Evolutionary conservation across 179 eudicot species (phyloP).

Genomic region (Monotropa hypopitys): DNA sequence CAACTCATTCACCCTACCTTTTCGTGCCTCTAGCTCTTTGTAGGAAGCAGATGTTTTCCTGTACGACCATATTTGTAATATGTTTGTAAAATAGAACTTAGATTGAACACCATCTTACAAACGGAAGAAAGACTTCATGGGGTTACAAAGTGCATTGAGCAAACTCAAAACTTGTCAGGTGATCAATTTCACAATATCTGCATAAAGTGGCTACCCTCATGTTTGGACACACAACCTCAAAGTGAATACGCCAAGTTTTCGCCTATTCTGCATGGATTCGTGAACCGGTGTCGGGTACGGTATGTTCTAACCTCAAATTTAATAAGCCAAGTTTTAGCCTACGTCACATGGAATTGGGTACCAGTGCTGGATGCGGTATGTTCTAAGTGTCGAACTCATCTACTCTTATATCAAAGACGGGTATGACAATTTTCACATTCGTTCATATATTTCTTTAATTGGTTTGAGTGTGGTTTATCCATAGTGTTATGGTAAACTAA

Average conservation of each 20-base stretch:
- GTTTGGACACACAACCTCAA: not conserved
- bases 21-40: constrained; percentile 58
- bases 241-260: not conserved
- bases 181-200: not conserved
- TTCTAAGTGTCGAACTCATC: not conserved
- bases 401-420: not conserved
- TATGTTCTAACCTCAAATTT: not conserved
- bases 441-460: not conserved
- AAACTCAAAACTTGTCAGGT: not conserved
- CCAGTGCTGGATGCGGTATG: not conserved
- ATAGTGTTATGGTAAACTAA: not conserved
- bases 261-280: not conserved
- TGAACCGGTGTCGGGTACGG: not conserved
- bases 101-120: not conserved
- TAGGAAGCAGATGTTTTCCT: constrained; percentile 62
- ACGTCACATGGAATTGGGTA: not conserved
- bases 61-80: not conserved
- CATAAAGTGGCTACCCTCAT: not conserved
- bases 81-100: no score
- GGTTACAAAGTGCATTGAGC: not conserved
- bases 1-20: constrained; percentile 46
- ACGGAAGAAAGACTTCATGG: not conserved
- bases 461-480: not conserved
- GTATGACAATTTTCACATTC: not conserved
- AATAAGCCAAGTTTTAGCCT: not conserved